These are phyloP conservation scores for Tuber aestivum DNA, from an alignment of 495 filamentous ascomycete genomes.

Conservation along the genomic window DNA sequence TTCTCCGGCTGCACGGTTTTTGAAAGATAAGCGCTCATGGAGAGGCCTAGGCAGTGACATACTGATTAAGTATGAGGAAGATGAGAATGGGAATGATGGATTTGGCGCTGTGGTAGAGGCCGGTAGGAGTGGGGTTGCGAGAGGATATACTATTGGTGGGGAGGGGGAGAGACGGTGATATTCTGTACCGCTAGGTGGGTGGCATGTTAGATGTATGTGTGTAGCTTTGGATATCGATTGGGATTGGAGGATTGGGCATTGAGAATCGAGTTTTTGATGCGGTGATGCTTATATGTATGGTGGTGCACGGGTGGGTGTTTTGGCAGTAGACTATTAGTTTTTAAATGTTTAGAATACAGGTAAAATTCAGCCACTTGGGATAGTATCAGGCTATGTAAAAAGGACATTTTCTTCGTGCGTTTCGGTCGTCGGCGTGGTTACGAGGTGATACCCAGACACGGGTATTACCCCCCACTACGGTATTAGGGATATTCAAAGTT, in stretches of 20 bases:
- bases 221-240: neutral
- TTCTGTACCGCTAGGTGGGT: neutral
- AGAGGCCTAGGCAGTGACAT: constrained; percentile 88
- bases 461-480: neutral
- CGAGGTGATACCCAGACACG: too few species aligned
- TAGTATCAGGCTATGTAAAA: neutral
- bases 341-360: too few species aligned
- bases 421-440: neutral
- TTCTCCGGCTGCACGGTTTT: constrained; percentile 86
- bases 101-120: constrained; percentile 62
- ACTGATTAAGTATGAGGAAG: constrained; percentile 60
- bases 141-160: constrained; percentile 76
- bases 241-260: neutral
- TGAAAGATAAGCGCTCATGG: constrained; percentile 81
- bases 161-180: constrained; percentile 29
- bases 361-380: neutral
- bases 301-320: neutral
- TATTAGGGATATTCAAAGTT: too few species aligned
- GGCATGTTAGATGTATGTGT: neutral
- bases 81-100: constrained; percentile 30
- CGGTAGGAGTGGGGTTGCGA: constrained; percentile 81
- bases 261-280: neutral
- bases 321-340: neutral
- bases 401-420: neutral
- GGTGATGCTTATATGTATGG: neutral